Evolutionary conservation across 805 yeast genomes (phyloP).

Genomic region (Myxozyma mucilagina): DNA sequence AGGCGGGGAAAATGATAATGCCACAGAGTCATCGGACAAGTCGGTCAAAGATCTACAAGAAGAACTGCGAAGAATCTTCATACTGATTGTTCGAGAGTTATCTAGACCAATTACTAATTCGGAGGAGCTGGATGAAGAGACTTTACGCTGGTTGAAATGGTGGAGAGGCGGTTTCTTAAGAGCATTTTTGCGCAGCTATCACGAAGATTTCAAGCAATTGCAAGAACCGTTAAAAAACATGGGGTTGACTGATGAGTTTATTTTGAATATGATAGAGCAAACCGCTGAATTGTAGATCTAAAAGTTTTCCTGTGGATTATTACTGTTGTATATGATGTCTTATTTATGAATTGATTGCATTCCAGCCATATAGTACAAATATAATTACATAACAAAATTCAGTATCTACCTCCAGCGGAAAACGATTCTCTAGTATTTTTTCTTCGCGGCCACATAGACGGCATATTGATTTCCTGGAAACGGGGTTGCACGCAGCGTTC

Average conservation of each 20-base stretch:
- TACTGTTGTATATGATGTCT: neutral
- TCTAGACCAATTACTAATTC: constrained; percentile 11
- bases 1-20: constrained; percentile 43
- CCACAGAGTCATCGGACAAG: neutral
- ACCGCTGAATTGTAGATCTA: constrained; percentile 17
- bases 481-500: constrained; percentile 94
- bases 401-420: constrained; percentile 13
- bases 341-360: neutral
- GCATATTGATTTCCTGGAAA: constrained; percentile 79
- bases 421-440: constrained; percentile 34
- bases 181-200: constrained; percentile 25
- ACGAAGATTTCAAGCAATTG: constrained; percentile 21
- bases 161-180: constrained; percentile 31
- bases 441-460: constrained; percentile 69
- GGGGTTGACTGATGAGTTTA: constrained; percentile 25
- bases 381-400: neutral
- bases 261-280: constrained; percentile 22
- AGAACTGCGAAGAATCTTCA: constrained; percentile 13
- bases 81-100: constrained; percentile 23
- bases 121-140: constrained; percentile 14
- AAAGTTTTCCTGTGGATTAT: neutral
- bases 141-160: constrained; percentile 27
- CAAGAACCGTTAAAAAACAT: constrained; percentile 22
- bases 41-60: neutral
- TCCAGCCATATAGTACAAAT: neutral